Evolutionary conservation across 106 monocot genomes (phyloP), one percentile per base, ranked within the genome.

Genomic region (Triglochin maritima): DNA sequence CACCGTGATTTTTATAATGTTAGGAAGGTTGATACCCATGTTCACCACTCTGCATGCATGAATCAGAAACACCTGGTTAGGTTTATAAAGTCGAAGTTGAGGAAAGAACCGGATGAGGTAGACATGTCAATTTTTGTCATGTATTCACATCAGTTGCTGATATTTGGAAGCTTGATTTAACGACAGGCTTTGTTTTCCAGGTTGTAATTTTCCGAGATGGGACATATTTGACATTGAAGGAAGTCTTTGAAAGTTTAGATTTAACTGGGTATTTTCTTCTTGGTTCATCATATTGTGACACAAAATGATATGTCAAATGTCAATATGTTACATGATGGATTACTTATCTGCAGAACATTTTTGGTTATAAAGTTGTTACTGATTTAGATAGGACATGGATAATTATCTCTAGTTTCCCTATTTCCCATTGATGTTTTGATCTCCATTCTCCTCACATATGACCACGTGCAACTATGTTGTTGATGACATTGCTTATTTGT

Each of bases 1-100:
- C 98, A 99, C 72, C 83, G 92, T 75, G 98, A 99, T 82, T 92
- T 99, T 71, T 99, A 99, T 71, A 99, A 99, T 79, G 98, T 99
- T 16, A 84, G 98, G 77, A 99, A 99, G 76, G 98, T 99, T 79
- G 98, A 99, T 67, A 99, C 98, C 66, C 98, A 99, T 72, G 92
- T 99, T 74, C 98, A 99, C 74, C 98, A 99, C 66, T 99, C 98
- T 57, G 92, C 98, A 63, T 99, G 88, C 78, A 99, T 99, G 98
- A 99, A 99, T 69, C 98, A 99, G 77, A 99, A 99, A 50, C 98
- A 99, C 82, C 84, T 99, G 5, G 63, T 99, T 47, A 86, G 92
- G 76, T 99, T 99, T 67, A 99, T 92, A 72, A 99, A 99, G 68
- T 99, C 98, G 47, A 99, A 99, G 64, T 77, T 92, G 70, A 78